A percentile compares a stretch with the other conserved stretches of the same genome.
Conservation (phyloP, 768 basidiomycete genomes). For the Pleurotus sapidus region DNA sequence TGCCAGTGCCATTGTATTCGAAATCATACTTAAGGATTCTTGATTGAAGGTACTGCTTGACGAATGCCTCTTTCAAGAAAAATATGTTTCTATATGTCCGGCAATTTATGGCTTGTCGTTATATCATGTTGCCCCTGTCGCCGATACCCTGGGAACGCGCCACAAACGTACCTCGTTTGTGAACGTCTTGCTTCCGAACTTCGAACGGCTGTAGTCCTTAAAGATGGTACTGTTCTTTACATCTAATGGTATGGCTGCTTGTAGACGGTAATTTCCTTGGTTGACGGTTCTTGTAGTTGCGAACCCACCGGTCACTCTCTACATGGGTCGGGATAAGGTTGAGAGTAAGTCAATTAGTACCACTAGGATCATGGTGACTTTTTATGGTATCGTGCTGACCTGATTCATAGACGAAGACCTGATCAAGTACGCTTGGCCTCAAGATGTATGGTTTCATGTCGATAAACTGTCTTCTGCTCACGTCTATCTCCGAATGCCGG, state of each 20-base stretch:
- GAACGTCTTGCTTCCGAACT: too few species aligned
- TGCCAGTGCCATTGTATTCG: too few species aligned
- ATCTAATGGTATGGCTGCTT: conserved; percentile 35
- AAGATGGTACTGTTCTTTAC: conserved; percentile 67
- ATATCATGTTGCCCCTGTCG: too few species aligned
- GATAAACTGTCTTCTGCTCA: conserved; percentile 97
- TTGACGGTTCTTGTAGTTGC: conserved; percentile 33
- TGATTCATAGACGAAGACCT: conserved; percentile 81
- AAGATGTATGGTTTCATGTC: conserved; percentile 94
- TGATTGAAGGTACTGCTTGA: too few species aligned
- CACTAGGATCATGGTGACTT: background rate
- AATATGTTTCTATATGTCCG: too few species aligned
- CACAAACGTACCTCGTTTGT: too few species aligned
- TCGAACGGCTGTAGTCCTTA: too few species aligned
- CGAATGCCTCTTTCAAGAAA: too few species aligned
- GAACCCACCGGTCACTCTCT: conserved; percentile 67
- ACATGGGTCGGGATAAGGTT: conserved; percentile 97
- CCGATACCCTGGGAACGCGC: too few species aligned
- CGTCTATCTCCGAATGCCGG: conserved; percentile 90
- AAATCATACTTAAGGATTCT: too few species aligned
- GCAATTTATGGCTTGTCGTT: too few species aligned
- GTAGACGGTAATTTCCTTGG: too few species aligned
- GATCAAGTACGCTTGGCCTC: conserved; percentile 88
- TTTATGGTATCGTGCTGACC: background rate
- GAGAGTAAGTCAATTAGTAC: conserved; percentile 67